Conservation (phyloP, 495 filamentous ascomycete species). For the Lophiostoma macrostomum region DNA sequence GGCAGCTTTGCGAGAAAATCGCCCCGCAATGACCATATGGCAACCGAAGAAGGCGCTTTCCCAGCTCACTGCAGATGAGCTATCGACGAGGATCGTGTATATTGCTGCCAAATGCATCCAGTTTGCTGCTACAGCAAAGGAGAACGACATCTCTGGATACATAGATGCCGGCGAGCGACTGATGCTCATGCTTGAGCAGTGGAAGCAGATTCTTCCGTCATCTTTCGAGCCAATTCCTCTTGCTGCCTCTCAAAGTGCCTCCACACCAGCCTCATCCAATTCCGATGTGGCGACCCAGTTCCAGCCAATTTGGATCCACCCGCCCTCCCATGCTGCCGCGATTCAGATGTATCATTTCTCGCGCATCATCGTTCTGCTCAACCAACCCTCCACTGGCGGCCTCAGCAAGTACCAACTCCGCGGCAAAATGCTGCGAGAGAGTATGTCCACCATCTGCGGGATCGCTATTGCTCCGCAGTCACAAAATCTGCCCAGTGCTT, state of each 20-base stretch:
- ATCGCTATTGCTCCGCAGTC: conserved; percentile 14
- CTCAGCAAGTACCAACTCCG: conserved; percentile 5
- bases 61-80: conserved; percentile 13
- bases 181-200: conserved; percentile 13
- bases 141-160: conserved; percentile 9
- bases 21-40: conserved; percentile 33
- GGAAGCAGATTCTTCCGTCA: conserved; percentile 5
- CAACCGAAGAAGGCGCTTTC: conserved; percentile 22
- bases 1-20: conserved; percentile 36
- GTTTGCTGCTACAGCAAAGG: conserved; percentile 18
- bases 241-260: neutral
- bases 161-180: conserved; percentile 18
- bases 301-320: conserved; percentile 22
- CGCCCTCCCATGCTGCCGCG: conserved; percentile 8
- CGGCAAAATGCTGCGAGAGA: conserved; percentile 7
- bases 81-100: conserved; percentile 15
- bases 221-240: conserved; percentile 18
- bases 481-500: conserved; percentile 10
- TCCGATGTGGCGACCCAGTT: no score
- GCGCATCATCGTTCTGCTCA: conserved; percentile 12
- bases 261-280: no score
- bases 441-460: conserved; percentile 11
- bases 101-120: conserved; percentile 15
- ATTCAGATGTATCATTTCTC: conserved; percentile 20
- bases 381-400: conserved; percentile 15